A percentile compares a stretch with the other conserved stretches of the same genome.
These are phyloP conservation scores for Sporisorium scitamineum DNA, from an alignment of 1,284 basidiomycete species.

Conservation along the genomic window DNA sequence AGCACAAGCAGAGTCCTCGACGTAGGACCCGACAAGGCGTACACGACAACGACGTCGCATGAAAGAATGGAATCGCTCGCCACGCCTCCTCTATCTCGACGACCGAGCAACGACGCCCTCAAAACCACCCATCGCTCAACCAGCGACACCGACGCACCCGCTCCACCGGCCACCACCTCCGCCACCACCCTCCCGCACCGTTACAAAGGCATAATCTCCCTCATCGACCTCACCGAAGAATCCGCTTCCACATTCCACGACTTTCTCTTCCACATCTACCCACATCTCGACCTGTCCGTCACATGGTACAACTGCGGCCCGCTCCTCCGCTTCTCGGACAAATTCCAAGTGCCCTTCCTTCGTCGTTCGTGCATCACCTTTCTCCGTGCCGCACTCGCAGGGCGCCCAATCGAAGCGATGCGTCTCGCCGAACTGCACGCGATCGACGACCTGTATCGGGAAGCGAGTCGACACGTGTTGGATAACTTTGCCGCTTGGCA, in stretches of 20 bases:
- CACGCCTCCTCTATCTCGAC: constrained; percentile 36
- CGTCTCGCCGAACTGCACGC: constrained; percentile 45
- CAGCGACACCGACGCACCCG: not conserved
- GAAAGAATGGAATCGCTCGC: constrained; percentile 37
- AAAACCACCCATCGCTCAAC: not conserved
- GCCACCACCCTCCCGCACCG: not conserved
- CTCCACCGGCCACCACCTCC: not conserved
- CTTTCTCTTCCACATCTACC: constrained; percentile 55
- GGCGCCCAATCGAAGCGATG: constrained; percentile 61
- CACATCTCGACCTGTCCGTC: constrained; percentile 50
- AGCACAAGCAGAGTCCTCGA: constrained; percentile 10
- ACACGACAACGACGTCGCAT: not conserved
- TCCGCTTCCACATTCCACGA: constrained; percentile 51
- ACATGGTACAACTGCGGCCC: constrained; percentile 53
- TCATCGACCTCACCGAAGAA: constrained; percentile 54
- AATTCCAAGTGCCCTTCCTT: constrained; percentile 54
- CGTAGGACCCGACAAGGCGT: not conserved
- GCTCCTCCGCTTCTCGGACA: constrained; percentile 54
- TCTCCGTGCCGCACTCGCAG: constrained; percentile 50
- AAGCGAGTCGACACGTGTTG: constrained; percentile 55
- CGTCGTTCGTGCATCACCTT: constrained; percentile 41
- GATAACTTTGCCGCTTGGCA: constrained; percentile 55
- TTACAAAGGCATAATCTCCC: constrained; percentile 24
- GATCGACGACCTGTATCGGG: constrained; percentile 53
- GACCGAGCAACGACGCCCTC: constrained; percentile 5